Conservation (phyloP, 169 alveolate genomes). For the Plasmodium malariae region DNA sequence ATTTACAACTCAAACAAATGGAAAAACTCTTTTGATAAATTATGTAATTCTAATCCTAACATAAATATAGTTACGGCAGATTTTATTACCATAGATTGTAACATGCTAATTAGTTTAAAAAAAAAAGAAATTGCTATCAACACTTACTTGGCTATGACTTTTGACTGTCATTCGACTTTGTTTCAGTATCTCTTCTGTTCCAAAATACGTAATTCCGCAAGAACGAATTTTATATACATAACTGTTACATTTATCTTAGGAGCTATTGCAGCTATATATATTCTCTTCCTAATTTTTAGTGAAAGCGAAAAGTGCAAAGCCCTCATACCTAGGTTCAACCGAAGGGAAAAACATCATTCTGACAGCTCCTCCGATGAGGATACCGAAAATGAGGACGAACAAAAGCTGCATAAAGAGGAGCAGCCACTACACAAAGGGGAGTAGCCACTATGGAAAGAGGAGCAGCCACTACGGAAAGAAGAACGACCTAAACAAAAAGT, state of each 20-base stretch:
- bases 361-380: neutral
- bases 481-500: too few relatives aligned
- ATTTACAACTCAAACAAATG: constrained; percentile 28
- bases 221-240: constrained; percentile 20
- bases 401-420: too few relatives aligned
- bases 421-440: too few relatives aligned
- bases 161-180: constrained; percentile 40
- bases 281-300: constrained; percentile 6
- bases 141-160: constrained; percentile 63
- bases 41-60: constrained; percentile 3
- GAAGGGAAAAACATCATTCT: neutral
- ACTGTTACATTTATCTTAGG: constrained; percentile 30
- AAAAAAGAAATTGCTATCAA: constrained; percentile 47
- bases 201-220: neutral
- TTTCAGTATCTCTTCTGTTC: constrained; percentile 45
- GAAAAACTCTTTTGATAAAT: constrained; percentile 14
- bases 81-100: constrained; percentile 22
- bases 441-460: too few relatives aligned
- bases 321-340: neutral
- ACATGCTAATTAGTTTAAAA: constrained; percentile 15
- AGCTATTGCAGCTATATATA: constrained; percentile 35
- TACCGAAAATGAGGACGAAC: neutral
- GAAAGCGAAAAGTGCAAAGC: constrained; percentile 14
- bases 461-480: too few relatives aligned
- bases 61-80: constrained; percentile 41